Evolutionary conservation across 2,329 filamentous ascomycete species (phyloP), one percentile per base, ranked within the genome.

Genomic region (Xylariales sp.): DNA sequence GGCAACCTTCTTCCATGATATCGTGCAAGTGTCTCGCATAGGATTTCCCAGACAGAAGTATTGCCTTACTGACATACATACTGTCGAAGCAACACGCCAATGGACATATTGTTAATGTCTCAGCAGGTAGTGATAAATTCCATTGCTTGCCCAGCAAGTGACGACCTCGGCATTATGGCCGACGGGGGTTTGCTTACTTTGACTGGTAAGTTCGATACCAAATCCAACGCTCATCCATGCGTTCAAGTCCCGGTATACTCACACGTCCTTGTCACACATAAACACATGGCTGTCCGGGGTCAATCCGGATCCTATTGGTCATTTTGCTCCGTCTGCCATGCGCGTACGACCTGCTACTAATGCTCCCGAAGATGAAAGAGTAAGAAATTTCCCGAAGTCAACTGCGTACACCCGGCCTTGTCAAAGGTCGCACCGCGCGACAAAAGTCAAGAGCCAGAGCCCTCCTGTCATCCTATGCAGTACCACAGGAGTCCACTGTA

Each of bases 371-470:
- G 46, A 51, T 52, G 50, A 52, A 52, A 51, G 52, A 53, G 42
- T 51, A 52, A 51, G 46, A 51, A 55, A 53, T 57, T 55, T 56
- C 57, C 61, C 61, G 58, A 58, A 58, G 55, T 59, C 59, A 50
- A 57, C 51, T 58, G 61, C 58, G 56, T 48, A 59, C 54, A 60
- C 49, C 60, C 59, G 59, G 46, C 46, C 40, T 48, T 47, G 53
- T 54, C 45, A 42, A 54, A 55, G 41, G 54, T 56, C 38, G 45
- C 46, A 56, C 52, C 42, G 45, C 43, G 41, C 52, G 33, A 46
- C 42, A 46, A 42, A 40, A 38, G 31, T 20, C 44, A 34, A n/a
- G 21, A 16, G 20, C 18, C 40, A 46, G 44, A 46, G 44, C 31
- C 40, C 43, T 53, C 57, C 56, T 60, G 56, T 58, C 56, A 59